A percentile compares a stretch with the other conserved stretches of the same genome.
Conservation (phyloP, 148 eudicot genomes). For the Dysphania ambrosioides region DNA sequence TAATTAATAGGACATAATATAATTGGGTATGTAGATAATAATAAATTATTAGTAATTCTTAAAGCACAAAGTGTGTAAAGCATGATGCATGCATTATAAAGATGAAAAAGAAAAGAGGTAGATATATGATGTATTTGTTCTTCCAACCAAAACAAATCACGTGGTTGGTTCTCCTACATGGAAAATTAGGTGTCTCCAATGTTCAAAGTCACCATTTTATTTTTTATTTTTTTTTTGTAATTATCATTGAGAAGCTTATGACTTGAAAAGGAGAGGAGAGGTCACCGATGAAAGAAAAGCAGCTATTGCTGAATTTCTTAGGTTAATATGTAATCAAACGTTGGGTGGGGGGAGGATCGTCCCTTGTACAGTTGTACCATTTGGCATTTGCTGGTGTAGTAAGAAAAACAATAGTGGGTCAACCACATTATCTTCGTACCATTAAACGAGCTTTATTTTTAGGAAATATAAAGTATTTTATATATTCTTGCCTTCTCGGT, state of each 20-base stretch:
- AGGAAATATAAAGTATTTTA: not conserved
- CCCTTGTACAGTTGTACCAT: no score
- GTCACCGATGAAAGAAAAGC: no score
- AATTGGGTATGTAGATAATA: no score
- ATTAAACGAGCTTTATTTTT: no score
- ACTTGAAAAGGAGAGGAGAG: slow-evolving; percentile 16
- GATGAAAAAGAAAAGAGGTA: not conserved
- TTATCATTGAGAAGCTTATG: slow-evolving; percentile 9
- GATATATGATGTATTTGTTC: slow-evolving; percentile 16
- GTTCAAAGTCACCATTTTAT: no score
- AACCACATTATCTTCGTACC: not conserved
- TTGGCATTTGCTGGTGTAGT: not conserved
- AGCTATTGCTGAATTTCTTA: not conserved
- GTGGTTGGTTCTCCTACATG: slow-evolving; percentile 33
- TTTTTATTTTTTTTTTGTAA: no score
- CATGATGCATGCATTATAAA: slow-evolving; percentile 17
- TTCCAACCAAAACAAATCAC: slow-evolving; percentile 31
- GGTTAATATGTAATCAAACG: no score
- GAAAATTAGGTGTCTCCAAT: slow-evolving; percentile 17
- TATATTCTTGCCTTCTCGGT: no score
- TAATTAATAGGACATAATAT: no score
- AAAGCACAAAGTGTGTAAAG: not conserved
- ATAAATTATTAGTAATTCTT: not conserved
- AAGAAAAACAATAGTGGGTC: slow-evolving; percentile 5
- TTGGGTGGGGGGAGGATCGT: no score